Base-by-base conservation (phyloP, 306 rosid genomes). In the Amphicarpaea edgeworthii region DNA sequence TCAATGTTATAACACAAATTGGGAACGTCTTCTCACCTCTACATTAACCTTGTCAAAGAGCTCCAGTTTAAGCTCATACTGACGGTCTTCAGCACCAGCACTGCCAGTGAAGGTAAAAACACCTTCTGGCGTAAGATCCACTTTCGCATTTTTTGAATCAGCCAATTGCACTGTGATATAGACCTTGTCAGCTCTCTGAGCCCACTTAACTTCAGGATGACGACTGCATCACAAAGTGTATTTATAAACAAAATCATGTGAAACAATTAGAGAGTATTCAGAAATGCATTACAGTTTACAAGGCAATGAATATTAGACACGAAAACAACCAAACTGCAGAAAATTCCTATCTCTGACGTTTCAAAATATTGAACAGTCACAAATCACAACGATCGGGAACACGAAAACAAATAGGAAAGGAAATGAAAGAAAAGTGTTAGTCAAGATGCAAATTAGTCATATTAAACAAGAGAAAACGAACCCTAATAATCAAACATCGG, bases 181-280 rank as follows among this genome's bases (percentile, higher is more conserved):
- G 68, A 96, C 96, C 89, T 89, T 90, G 86, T 93, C 98, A 30
- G 20, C 86, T 83, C 99, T 90, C 87, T 96, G 93, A 78, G 99
- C 97, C 99, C 99, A 96, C 89, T 92, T 96, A 70, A 96, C 88
- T 81, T 96, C 99, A 3, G 99, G 99, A 89, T 87, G 96, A 86
- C 93, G 99, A 84, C 98, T 96, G 78, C 87, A 72, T 46, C 24
- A 26, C 4, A 76, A 7, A 21, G 11, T 12, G 9, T 46, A 77
- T 23, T 8, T 1, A 73, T 24, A 45, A 61, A 53, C 6, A 66
- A 10, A 10, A 37, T 11, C 3, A 6, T 1, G 1, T 4, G 16
- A 0, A 8, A 64, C 15, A 60, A 65, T 12, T 10, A 46, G 9
- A 9, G 4, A 61, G 8, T 0, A 8, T 42, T 30, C 10, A 9